Percentiles rank a stretch among this genome's conserved stretches.
Evolutionary conservation across 768 basidiomycete genomes (phyloP).

Genomic region (Pulveroboletus sp.): DNA sequence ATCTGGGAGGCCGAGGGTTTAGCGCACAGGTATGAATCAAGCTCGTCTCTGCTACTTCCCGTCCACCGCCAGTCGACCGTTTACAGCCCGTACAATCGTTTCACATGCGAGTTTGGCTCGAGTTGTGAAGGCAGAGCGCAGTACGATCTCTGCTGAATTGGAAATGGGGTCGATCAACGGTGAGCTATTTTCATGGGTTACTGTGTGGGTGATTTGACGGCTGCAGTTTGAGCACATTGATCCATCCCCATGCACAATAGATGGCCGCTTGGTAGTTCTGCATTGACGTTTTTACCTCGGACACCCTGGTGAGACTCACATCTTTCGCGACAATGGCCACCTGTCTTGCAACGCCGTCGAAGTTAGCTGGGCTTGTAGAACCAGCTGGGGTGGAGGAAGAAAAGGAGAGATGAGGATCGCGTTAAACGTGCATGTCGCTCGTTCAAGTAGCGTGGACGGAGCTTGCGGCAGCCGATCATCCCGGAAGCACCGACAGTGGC

Average conservation of each 20-base stretch:
- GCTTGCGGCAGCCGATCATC: conserved; percentile 16
- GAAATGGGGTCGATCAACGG: conserved; percentile 20
- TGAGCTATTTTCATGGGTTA: conserved; percentile 2
- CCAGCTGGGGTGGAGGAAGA: conserved; percentile 7
- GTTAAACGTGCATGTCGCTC: conserved; percentile 9
- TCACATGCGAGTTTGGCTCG: conserved; percentile 2
- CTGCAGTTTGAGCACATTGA: background rate
- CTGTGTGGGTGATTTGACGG: conserved; percentile 1
- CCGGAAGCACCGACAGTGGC: background rate
- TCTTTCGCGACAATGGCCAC: background rate
- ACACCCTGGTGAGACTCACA: conserved; percentile 5
- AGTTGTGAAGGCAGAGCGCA: conserved; percentile 9
- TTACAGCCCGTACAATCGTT: background rate
- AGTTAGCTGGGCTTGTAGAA: conserved; percentile 5
- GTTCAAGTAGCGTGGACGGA: conserved; percentile 7
- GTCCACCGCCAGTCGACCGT: background rate
- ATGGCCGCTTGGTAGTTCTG: background rate
- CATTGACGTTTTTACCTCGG: conserved; percentile 2
- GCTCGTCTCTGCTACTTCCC: background rate
- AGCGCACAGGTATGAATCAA: conserved; percentile 6
- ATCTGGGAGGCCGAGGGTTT: conserved; percentile 15
- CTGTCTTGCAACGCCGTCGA: background rate
- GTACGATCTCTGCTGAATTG: conserved; percentile 9
- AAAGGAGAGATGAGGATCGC: background rate
- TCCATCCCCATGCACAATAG: background rate